Conservation (phyloP, 2,329 filamentous ascomycete genomes). For the Colletotrichum tanaceti region DNA sequence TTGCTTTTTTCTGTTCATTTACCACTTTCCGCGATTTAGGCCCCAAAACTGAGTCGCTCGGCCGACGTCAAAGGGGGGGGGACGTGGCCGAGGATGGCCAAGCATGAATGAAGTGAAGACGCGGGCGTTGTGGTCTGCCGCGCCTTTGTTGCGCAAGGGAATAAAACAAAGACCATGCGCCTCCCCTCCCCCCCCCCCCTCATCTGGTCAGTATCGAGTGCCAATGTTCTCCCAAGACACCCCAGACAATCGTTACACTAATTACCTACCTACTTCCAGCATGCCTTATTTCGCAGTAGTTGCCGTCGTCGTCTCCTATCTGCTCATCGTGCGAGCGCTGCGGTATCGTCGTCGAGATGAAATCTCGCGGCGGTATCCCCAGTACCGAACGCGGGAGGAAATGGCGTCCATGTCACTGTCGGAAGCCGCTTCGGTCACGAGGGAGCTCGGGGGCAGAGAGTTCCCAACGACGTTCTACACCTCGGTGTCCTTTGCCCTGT, state of each 20-base stretch:
- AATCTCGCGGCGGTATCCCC: background rate
- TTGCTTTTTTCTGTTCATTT: no score
- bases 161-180: constrained; percentile 6
- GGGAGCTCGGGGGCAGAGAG: constrained; percentile 59
- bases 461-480: constrained; percentile 65
- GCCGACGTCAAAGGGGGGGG: no score
- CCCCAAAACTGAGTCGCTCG: no score
- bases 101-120: no score
- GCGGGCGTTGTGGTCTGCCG: background rate
- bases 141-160: background rate
- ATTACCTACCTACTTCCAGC: background rate
- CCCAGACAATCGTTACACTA: no score
- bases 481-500: constrained; percentile 68
- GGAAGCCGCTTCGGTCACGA: constrained; percentile 49
- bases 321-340: constrained; percentile 4
- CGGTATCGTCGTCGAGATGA: constrained; percentile 28
- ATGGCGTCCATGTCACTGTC: constrained; percentile 31
- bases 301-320: background rate
- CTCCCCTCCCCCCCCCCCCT: background rate
- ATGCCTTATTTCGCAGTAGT: constrained; percentile 12
- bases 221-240: background rate
- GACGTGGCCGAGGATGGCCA: no score
- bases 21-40: no score
- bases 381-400: constrained; percentile 26
- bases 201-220: no score